Percentiles rank a stretch among this genome's conserved stretches.
phyloP scores from a whole-genome alignment of 495 filamentous ascomycete species.

The Lichina pygmaea region DNA sequence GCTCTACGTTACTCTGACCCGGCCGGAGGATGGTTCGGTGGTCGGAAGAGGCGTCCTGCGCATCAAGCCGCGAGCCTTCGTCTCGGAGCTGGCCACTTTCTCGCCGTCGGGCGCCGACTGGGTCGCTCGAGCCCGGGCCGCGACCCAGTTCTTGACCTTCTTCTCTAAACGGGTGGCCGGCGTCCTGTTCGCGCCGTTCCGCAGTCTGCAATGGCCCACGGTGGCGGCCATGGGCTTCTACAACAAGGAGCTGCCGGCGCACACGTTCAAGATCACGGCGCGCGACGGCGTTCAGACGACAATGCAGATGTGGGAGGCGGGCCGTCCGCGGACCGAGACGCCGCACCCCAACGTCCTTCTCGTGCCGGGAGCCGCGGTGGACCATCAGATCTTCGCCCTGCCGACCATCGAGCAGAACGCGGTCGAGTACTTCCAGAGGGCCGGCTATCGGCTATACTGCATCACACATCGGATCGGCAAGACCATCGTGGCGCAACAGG shows the following conservation, averaged over 20 bases:
- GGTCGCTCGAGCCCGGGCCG: constrained; percentile 16
- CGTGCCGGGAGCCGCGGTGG: constrained; percentile 33
- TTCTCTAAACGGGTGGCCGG: constrained; percentile 26
- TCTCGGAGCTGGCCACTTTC: constrained; percentile 28
- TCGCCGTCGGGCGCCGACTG: constrained; percentile 20
- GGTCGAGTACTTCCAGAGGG: constrained; percentile 32
- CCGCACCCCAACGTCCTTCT: constrained; percentile 11
- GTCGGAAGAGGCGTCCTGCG: constrained; percentile 32
- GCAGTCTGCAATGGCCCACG: constrained; percentile 23
- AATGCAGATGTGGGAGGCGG: constrained; percentile 27
- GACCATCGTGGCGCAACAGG: constrained; percentile 21
- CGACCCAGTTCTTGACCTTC: constrained; percentile 24
- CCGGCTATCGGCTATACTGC: constrained; percentile 30
- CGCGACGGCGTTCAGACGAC: constrained; percentile 24
- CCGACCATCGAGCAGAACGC: constrained; percentile 38
- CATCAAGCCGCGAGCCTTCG: constrained; percentile 26
- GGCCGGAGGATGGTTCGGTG: constrained; percentile 12
- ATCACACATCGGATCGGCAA: constrained; percentile 32
- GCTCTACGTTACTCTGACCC: constrained; percentile 25
- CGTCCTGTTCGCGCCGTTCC: constrained; percentile 28
- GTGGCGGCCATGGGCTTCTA: constrained; percentile 19
- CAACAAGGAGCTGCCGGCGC: constrained; percentile 14
- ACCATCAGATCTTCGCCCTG: constrained; percentile 34
- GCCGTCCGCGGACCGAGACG: constrained; percentile 3
- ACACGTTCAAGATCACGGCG: constrained; percentile 14